A percentile compares a stretch with the other conserved stretches of the same genome.
phyloP scores from a whole-genome alignment of 352 stramenopile species.

The Phytophthora pinifolia region DNA sequence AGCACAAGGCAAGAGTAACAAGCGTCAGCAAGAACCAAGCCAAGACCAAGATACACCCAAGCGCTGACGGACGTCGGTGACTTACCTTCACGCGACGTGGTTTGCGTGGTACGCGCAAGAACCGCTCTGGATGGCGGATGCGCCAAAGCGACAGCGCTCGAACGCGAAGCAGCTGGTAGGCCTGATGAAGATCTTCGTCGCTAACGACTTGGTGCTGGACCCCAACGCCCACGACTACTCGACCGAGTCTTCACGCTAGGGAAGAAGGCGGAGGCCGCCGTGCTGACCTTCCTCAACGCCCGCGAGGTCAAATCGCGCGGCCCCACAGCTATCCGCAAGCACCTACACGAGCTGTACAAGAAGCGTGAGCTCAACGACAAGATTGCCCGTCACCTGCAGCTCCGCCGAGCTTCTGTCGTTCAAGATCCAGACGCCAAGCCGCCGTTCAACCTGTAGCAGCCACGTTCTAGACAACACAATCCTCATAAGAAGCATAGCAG shows the following conservation, averaged over 20 bases:
- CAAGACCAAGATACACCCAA: not conserved
- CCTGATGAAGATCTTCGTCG: not conserved
- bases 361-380: not conserved
- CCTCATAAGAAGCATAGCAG: no score
- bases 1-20: not conserved
- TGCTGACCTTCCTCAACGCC: constrained; percentile 2
- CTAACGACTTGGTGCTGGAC: not conserved
- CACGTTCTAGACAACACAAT: no score
- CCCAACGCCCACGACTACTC: not conserved
- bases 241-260: constrained; percentile 7
- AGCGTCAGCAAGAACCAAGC: constrained; percentile 1
- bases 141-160: constrained; percentile 2
- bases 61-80: not conserved
- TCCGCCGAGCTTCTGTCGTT: not conserved
- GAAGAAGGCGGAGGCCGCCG: not conserved
- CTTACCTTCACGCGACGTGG: constrained; percentile 4
- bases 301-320: not conserved
- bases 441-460: no score
- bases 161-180: not conserved
- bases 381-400: not conserved
- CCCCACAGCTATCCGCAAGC: constrained; percentile 3
- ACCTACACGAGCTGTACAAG: not conserved
- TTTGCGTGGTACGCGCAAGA: constrained; percentile 2
- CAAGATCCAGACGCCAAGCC: constrained; percentile 6
- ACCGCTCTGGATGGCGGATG: not conserved